Percentiles rank a stretch among this genome's conserved stretches.
These are phyloP conservation scores for Xanthoparmelia taractica DNA, from an alignment of 495 filamentous ascomycete genomes.

Conservation along the genomic window DNA sequence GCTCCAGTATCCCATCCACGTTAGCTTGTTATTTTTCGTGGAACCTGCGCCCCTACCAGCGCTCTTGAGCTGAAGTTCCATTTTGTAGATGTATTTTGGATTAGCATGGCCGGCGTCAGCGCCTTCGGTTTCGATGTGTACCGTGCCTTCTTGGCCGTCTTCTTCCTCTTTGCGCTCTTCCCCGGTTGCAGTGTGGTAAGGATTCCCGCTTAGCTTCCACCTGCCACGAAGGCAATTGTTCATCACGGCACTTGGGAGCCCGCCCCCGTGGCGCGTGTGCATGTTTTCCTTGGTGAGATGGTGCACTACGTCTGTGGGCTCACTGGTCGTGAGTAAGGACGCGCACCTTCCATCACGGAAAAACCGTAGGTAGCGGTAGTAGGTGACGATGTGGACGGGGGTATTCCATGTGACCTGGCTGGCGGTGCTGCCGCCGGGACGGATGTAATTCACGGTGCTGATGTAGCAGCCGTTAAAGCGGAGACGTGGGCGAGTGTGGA, in stretches of 20 bases:
- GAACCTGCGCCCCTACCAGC: conserved; percentile 43
- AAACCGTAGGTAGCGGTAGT: conserved; percentile 93
- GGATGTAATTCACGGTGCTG: conserved; percentile 88
- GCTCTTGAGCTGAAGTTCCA: conserved; percentile 61
- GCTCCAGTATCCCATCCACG: conserved; percentile 87
- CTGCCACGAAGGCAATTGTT: conserved; percentile 54
- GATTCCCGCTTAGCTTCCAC: conserved; percentile 47
- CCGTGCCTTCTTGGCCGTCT: conserved; percentile 49
- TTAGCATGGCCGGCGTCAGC: conserved; percentile 36
- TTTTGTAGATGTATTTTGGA: conserved; percentile 69
- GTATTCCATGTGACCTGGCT: conserved; percentile 61
- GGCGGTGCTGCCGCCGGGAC: conserved; percentile 59
- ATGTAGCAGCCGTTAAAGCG: conserved; percentile 96
- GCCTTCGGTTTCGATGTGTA: conserved; percentile 84
- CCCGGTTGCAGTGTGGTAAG: conserved; percentile 25
- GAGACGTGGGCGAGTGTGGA: conserved; percentile 72
- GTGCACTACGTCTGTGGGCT: conserved; percentile 79
- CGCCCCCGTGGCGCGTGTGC: conserved; percentile 29
- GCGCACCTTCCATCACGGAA: conserved; percentile 83
- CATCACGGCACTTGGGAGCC: conserved; percentile 40
- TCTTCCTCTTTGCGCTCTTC: conserved; percentile 29
- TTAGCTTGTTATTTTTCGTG: conserved; percentile 69
- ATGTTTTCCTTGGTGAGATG: conserved; percentile 52
- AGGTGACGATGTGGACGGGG: conserved; percentile 93
- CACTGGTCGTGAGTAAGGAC: conserved; percentile 65